Evolutionary conservation across 2,329 filamentous ascomycete genomes (phyloP), one percentile per base, ranked within the genome.

Genomic region (Pyrenophora tritici-repentis): DNA sequence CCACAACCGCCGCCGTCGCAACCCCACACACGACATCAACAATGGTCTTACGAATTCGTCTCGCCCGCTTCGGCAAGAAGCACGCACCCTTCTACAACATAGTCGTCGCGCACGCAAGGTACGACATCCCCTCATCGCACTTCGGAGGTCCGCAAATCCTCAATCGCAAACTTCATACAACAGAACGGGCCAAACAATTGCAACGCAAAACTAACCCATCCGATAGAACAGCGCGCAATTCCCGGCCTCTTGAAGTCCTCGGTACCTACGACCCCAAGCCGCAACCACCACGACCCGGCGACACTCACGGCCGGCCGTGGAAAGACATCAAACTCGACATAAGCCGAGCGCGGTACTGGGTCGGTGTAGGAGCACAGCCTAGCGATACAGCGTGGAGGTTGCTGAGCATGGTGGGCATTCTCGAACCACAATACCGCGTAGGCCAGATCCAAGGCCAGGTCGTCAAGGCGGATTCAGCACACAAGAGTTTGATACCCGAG

Each of bases 51-150:
- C 89, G 89, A 74, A 94, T 99, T 75, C 88, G 94, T 53, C 86
- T 99, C 65, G 90, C 94, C 65, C 92, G 94, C 74, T 96, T 97
- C 74, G 91, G 92, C 72, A 90, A 88, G 74, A 86, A 84, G 60
- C 92, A 96, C 73, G 74, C 84, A n/a, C 93, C 94, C 2, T 88
- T 97, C 66, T 99, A 96, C 83, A 99, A 99, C 79, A 97, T 99
- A 59, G 91, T 97, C 61, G 90, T 99, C 59, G 85, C 91, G 13
- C 93, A 97, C 70, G 92, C 92, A 39, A 87, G 92, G 90, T 95
- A 83, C 60, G 81, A 6, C 16, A n/a, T 43, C 22, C 18, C 39
- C 36, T 29, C 22, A 29, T 29, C 41, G 9, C n/a, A 16, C 22
- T 29, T 33, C 50, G 35, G 45, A 10, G 29, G 29, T 44, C 50